Conservation (phyloP, 768 basidiomycete species). For the Suillus americanus region DNA sequence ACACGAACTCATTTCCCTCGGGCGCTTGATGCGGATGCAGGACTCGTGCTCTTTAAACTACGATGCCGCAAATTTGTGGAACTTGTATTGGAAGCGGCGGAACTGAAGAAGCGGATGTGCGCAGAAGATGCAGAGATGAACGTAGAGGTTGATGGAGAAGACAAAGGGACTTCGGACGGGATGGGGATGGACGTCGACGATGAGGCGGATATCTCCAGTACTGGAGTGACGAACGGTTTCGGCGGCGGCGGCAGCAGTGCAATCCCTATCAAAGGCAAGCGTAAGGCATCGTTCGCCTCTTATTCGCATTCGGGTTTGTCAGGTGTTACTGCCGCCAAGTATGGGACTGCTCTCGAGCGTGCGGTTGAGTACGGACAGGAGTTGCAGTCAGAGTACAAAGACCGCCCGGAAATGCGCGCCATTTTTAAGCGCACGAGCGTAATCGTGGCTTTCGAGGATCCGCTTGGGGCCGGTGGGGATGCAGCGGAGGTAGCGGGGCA, state of each 20-base stretch:
- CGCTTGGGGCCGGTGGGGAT: conserved; percentile 62
- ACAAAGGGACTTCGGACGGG: conserved; percentile 37
- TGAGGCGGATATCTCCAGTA: conserved; percentile 31
- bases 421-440: conserved; percentile 75
- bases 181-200: conserved; percentile 62
- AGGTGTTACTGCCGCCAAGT: conserved; percentile 35
- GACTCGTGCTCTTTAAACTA: conserved; percentile 77
- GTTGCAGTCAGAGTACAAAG: conserved; percentile 66
- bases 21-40: conserved; percentile 66
- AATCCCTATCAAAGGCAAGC: conserved; percentile 31
- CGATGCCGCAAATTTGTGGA: conserved; percentile 87
- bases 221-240: conserved; percentile 12
- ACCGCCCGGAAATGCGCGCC: conserved; percentile 60
- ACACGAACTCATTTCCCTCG: conserved; percentile 56
- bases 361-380: conserved; percentile 76
- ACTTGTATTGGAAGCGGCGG: conserved; percentile 69
- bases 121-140: conserved; percentile 36
- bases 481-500: conserved; percentile 69
- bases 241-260: conserved; percentile 20
- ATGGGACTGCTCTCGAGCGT: conserved; percentile 58
- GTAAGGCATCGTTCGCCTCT: conserved; percentile 28
- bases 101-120: conserved; percentile 63
- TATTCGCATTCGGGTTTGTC: conserved; percentile 24
- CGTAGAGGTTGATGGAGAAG: conserved; percentile 33
- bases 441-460: conserved; percentile 79